Evolutionary conservation across 2,329 filamentous ascomycete genomes (phyloP).

Genomic region (Graphilbum fragrans): DNA sequence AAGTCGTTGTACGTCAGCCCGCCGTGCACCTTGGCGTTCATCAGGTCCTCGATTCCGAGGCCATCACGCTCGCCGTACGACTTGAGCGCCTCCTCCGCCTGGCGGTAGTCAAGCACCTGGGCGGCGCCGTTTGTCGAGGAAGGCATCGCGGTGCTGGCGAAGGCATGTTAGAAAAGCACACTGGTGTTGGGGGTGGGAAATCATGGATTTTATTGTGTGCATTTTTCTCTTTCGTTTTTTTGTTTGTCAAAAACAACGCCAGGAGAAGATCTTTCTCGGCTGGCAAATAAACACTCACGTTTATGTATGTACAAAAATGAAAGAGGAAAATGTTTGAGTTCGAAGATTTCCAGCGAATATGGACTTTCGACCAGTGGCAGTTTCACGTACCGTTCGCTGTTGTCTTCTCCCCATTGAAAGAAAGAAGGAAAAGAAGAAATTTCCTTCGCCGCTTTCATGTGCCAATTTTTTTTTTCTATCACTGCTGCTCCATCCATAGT

Average conservation of each 20-base stretch:
- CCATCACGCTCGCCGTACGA: conserved; percentile 76
- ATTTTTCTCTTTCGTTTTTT: neutral
- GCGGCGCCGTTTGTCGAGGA: conserved; percentile 36
- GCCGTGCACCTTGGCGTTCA: conserved; percentile 84
- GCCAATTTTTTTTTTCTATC: conserved; percentile 13
- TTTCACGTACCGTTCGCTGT: conserved; percentile 13
- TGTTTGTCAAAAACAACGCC: too few species aligned
- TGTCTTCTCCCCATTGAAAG: conserved; percentile 17
- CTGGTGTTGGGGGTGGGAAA: too few species aligned
- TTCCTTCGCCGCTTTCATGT: neutral
- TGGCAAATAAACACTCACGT: neutral
- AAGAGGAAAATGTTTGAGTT: conserved; percentile 7
- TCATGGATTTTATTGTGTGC: too few species aligned
- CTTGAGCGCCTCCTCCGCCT: conserved; percentile 68
- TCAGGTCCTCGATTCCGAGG: conserved; percentile 71
- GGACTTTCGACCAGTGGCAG: conserved; percentile 13
- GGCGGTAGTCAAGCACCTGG: conserved; percentile 59
- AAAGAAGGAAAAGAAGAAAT: conserved; percentile 13
- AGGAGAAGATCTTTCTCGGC: neutral
- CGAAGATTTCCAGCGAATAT: conserved; percentile 13
- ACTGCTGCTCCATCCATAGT: neutral
- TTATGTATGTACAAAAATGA: neutral
- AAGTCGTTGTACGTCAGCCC: conserved; percentile 99
- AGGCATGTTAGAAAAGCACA: conserved; percentile 48
- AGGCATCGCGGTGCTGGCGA: conserved; percentile 66